Evolutionary conservation across 495 filamentous ascomycete genomes (phyloP), one percentile per base, ranked within the genome.

Genomic region (Delitschia confertaspora): DNA sequence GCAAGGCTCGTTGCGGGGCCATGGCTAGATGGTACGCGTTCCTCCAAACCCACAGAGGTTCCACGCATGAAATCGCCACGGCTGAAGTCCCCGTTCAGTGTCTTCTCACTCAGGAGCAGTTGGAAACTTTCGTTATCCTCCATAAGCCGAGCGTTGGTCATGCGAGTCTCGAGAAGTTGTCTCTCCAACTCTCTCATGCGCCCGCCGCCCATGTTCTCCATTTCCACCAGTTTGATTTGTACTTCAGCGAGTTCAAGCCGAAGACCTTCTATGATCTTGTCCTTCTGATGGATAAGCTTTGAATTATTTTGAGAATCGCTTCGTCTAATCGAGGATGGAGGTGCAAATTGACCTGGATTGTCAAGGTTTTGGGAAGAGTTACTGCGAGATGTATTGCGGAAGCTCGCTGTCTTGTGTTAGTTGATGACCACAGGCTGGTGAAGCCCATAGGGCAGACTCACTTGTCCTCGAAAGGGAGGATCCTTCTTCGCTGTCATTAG

Each of bases 91-190:
- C 91, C 91, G 49, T 93, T 93, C 27, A 98, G 71, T 0, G 91
- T 95, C 67, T 86, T 84, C 56, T 95, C 87, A 49, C 83, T 83
- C 2, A 96, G 78, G 2, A 98, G 77, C 14, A 98, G 73, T 59
- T 98, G 91, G 59, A 91, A 98, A 60, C 86, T 93, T 60, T 98
- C 91, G 55, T 95, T 95, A 62, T 98, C 91, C 65, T 98, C 91
- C 85, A 95, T 91, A 40, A 98, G 64, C 25, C 88, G 77, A 24
- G 91, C 89, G 55, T 96, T 96, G 33, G 86, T 81, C 79, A 95
- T 87, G 18, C 86, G 83, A 20, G 85, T 81, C 48, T 95, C 91
- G 53, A 94, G 73, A 29, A 96, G 74, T 43, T 80, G 74, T 49
- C 80, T 83, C 67, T 98, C 91, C 22, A 98, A 71, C 57, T 95